phyloP scores from a whole-genome alignment of 1,139 yeast genomes.

The Hyphopichia burtonii region DNA sequence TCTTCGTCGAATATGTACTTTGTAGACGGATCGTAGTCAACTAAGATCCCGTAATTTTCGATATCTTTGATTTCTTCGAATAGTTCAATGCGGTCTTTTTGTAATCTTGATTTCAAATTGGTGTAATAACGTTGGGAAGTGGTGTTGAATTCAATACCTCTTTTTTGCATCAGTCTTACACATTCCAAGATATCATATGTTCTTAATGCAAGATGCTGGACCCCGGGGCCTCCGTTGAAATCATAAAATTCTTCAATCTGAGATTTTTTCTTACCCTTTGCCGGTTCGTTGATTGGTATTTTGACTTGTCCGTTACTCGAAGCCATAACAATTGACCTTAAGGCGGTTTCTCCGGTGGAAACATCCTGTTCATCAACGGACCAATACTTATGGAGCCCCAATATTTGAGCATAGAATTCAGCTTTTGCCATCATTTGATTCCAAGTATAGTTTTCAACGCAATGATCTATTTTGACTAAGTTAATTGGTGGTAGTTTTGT shows the following conservation, averaged over 20 bases:
- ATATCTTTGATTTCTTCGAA: constrained; percentile 47
- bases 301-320: constrained; percentile 63
- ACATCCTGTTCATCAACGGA: constrained; percentile 77
- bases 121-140: constrained; percentile 59
- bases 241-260: constrained; percentile 83
- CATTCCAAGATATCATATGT: constrained; percentile 61
- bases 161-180: constrained; percentile 48
- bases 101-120: constrained; percentile 44
- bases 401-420: constrained; percentile 53
- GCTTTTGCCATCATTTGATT: constrained; percentile 60
- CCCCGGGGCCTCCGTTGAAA: constrained; percentile 75
- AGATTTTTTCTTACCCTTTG: constrained; percentile 59
- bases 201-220: constrained; percentile 74
- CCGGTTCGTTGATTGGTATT: constrained; percentile 87
- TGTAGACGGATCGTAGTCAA: constrained; percentile 66
- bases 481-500: constrained; percentile 31
- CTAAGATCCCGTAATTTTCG: constrained; percentile 52
- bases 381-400: constrained; percentile 81
- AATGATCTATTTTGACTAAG: constrained; percentile 60
- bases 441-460: constrained; percentile 80
- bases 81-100: constrained; percentile 30
- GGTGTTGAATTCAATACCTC: constrained; percentile 71
- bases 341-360: constrained; percentile 65
- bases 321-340: constrained; percentile 76
- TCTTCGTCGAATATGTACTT: constrained; percentile 6